These are phyloP conservation scores for Galerina sulciceps DNA, from an alignment of 768 basidiomycete species.

Conservation along the genomic window DNA sequence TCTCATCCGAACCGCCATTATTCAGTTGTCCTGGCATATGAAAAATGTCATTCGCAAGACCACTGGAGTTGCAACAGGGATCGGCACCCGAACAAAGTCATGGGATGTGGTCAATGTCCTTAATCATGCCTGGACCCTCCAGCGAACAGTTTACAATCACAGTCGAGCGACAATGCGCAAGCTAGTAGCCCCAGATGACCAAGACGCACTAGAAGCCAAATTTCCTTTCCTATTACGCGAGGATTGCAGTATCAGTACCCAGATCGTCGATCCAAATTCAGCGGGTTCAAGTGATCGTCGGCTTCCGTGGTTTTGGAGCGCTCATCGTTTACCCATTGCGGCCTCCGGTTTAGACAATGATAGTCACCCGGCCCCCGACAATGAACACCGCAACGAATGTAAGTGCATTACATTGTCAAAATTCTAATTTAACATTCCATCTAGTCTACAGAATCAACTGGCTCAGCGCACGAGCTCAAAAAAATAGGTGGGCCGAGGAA, in stretches of 20 bases:
- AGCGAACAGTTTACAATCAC: too few species aligned
- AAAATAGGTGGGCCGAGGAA: background rate
- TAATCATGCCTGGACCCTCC: background rate
- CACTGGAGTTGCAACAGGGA: background rate
- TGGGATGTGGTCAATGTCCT: background rate
- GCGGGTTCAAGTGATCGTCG: too few species aligned
- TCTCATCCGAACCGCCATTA: background rate
- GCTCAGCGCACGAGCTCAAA: background rate
- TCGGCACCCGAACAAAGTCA: background rate
- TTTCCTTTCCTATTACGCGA: too few species aligned
- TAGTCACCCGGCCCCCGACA: too few species aligned
- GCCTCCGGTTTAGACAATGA: too few species aligned
- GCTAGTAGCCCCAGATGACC: too few species aligned
- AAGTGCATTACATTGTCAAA: background rate
- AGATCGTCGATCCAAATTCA: too few species aligned
- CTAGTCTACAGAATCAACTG: slow-evolving; percentile 4
- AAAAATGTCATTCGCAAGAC: background rate
- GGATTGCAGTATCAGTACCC: too few species aligned
- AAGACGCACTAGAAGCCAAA: too few species aligned
- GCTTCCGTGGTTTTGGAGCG: too few species aligned
- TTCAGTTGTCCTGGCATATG: background rate
- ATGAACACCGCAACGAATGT: background rate
- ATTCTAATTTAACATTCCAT: background rate
- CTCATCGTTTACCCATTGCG: too few species aligned
- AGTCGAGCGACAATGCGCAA: too few species aligned